phyloP scores from a whole-genome alignment of 305 asterid genomes.

The Fraxinus angustifolia region DNA sequence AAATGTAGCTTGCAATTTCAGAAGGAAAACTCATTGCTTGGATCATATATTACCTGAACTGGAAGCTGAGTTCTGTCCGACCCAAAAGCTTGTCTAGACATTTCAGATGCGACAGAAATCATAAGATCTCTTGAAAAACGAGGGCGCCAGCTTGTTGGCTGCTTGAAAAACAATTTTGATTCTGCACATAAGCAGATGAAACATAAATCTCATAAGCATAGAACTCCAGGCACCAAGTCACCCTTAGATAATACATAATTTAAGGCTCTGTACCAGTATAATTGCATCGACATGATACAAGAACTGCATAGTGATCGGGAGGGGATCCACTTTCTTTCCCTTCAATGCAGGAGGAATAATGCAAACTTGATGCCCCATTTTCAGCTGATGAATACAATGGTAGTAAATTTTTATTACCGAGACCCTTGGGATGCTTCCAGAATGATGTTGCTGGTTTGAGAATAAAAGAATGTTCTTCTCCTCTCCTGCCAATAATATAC shows the following conservation, averaged over 20 bases:
- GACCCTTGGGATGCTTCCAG: slow-evolving; percentile 52
- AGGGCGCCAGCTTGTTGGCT: slow-evolving; percentile 87
- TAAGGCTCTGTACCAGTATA: slow-evolving; percentile 62
- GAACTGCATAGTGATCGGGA: slow-evolving; percentile 70
- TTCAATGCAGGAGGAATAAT: slow-evolving; percentile 38
- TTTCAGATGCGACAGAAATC: slow-evolving; percentile 94
- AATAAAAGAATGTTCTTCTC: slow-evolving; percentile 96
- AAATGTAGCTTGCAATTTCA: slow-evolving; percentile 26
- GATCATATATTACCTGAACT: slow-evolving; percentile 63
- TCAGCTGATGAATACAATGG: slow-evolving; percentile 43
- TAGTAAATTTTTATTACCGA: slow-evolving; percentile 32
- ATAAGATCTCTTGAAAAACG: slow-evolving; percentile 83
- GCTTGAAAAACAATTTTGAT: slow-evolving; percentile 90
- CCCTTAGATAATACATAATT: neutral
- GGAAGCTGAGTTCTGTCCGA: slow-evolving; percentile 76
- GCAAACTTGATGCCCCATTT: slow-evolving; percentile 51
- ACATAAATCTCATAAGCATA: slow-evolving; percentile 14
- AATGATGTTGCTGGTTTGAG: slow-evolving; percentile 74
- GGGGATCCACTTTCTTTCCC: slow-evolving; percentile 46
- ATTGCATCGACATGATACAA: slow-evolving; percentile 94
- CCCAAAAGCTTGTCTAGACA: slow-evolving; percentile 71
- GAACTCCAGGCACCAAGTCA: slow-evolving; percentile 16
- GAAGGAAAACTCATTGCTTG: slow-evolving; percentile 14
- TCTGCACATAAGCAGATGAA: slow-evolving; percentile 45
- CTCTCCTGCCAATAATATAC: slow-evolving; percentile 71